Evolutionary conservation across 176 grass and related monocot species (phyloP), one percentile per base, ranked within the genome.

Genomic region (Lolium rigidum): DNA sequence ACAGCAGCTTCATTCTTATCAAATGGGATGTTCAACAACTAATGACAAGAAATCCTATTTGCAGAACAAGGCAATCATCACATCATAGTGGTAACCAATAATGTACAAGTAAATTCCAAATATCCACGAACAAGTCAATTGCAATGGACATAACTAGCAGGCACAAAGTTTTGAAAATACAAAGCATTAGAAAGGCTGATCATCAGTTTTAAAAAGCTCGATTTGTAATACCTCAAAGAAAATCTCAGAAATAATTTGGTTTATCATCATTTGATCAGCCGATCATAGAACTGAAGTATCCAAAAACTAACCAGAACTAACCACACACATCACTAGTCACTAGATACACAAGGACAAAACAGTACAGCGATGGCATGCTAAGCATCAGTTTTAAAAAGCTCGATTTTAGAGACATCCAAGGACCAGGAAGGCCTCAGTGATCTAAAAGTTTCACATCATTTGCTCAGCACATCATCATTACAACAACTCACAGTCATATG

Each of bases 311-410:
- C 11, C 7, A 8, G 31, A 62, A 35, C 6, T 39, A 48, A 2
- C 43, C 13, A 4, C 6, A 52, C 17, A 2, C 15, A 83, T 21
- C 28, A 25, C 12, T 38, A 35, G 62, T 21, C 28, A 25, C 12
- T 38, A 35, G 62, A 65, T 6, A 12, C 50, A 82, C 31, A 17
- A 43, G 20, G 43, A 52, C 14, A 58, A 1, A 16, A 8, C 15
- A 17, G 0, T 18, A 35, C 7, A 12, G 10, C 9, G 54, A 76
- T 9, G 54, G 80, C 52, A 74, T 47, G 83, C 47, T 4, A 26
- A 50, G 86, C 86, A 92, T 92, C 83, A 92, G 86, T 89, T 86
- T 92, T 86, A 75, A 86, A 92, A 92, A 86, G 83, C 79, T 89
- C 78, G 79, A 66, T 86, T 92, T 83, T 49, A 46, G 46, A 67